phyloP scores from a whole-genome alignment of 257 asterid species.

The Marsdenia floribunda region DNA sequence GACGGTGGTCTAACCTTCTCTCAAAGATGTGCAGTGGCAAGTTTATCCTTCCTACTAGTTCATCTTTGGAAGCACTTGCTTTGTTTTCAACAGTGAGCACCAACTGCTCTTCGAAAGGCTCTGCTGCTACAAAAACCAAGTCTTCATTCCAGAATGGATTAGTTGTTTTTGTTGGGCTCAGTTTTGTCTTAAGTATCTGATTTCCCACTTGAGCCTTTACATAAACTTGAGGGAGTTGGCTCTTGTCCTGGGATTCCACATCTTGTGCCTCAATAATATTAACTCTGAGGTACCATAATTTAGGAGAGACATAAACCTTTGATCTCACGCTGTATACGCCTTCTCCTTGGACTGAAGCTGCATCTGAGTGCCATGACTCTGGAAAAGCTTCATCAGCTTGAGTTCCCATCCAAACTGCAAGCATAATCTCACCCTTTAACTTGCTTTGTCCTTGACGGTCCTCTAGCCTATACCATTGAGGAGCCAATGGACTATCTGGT shows the following conservation, averaged over 20 bases:
- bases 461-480: conserved; percentile 70
- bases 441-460: conserved; percentile 38
- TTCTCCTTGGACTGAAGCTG: conserved; percentile 50
- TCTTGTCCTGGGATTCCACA: conserved; percentile 45
- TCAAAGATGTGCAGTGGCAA: conserved; percentile 41
- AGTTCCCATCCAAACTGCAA: conserved; percentile 77
- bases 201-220: conserved; percentile 72
- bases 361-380: conserved; percentile 68
- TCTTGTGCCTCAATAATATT: conserved; percentile 71
- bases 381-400: conserved; percentile 76
- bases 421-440: conserved; percentile 57
- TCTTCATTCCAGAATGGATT: conserved; percentile 81
- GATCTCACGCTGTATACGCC: conserved; percentile 54
- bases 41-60: conserved; percentile 40
- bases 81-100: conserved; percentile 48
- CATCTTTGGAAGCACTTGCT: conserved; percentile 37
- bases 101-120: conserved; percentile 71
- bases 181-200: conserved; percentile 52
- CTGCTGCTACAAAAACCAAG: conserved; percentile 59
- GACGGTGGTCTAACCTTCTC: conserved; percentile 53
- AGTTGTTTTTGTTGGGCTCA: conserved; percentile 37
- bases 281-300: conserved; percentile 61
- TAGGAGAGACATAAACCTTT: conserved; percentile 75
- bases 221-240: conserved; percentile 47
- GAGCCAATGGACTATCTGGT: conserved; percentile 81